A percentile compares a stretch with the other conserved stretches of the same genome.
Conservation (phyloP, 371 early-diverging fungal genomes). For the Mucor racemosus region DNA sequence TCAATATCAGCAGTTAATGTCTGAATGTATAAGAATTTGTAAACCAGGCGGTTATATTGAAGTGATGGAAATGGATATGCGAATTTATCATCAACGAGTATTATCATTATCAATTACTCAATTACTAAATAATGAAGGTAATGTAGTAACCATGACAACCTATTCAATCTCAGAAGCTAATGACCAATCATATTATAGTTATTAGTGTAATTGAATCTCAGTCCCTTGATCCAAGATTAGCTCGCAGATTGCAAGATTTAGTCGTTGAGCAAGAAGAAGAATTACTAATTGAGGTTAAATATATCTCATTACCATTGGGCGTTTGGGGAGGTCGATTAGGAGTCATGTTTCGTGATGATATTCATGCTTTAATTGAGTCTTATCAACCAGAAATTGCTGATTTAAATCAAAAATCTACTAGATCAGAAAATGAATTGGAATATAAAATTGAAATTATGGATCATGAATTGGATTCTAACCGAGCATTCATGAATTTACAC, state of each 20-base stretch:
- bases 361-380: constrained; percentile 35
- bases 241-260: constrained; percentile 39
- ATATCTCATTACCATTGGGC: constrained; percentile 49
- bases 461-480: constrained; percentile 40
- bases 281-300: constrained; percentile 28
- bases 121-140: constrained; percentile 45
- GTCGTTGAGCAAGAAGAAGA: constrained; percentile 14
- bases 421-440: constrained; percentile 33
- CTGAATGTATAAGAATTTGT: constrained; percentile 40
- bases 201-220: constrained; percentile 39
- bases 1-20: constrained; percentile 36
- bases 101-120: constrained; percentile 30
- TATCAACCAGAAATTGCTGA: constrained; percentile 21
- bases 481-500: constrained; percentile 51
- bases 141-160: neutral
- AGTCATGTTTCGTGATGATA: constrained; percentile 48
- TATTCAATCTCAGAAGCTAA: neutral
- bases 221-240: constrained; percentile 42
- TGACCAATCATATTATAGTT: constrained; percentile 20
- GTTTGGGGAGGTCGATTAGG: constrained; percentile 53
- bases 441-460: constrained; percentile 34
- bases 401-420: constrained; percentile 10
- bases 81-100: constrained; percentile 40
- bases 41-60: constrained; percentile 43
- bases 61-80: constrained; percentile 48